Base-by-base conservation (phyloP, 1,139 yeast species). In the Yamadazyma membranifaciens region DNA sequence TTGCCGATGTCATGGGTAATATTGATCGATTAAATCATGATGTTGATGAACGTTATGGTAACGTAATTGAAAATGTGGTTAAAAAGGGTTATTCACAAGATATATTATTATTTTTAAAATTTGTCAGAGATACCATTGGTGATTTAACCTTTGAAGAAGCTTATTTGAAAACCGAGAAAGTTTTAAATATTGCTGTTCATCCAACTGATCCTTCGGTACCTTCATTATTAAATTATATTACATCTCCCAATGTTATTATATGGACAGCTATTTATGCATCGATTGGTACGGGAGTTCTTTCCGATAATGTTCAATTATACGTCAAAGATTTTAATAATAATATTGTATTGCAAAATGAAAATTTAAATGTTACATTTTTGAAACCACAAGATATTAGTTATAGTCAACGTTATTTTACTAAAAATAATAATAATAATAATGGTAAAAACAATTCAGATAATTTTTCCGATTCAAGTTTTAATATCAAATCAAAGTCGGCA, bases 111-210 rank as follows among this genome's bases (percentile, higher is more conserved):
- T 87, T 91, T 47, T 78, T 87, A 58, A 83, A 83, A 53, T 89
- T 83, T 58, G 96, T 88, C 2, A 65, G 84, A 42, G 80, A 78
- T 46, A 77, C 82, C n/a, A 76, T 91, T 20, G 96, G 94, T 0
- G 85, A 87, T 51, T 63, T 85, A 57, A 92, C 98, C 0, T 92
- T 92, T 62, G 96, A 88, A 60, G 98, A 92, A 59, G 96, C 98
- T 0, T 88, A 85, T 58, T 75, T 86, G 50, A 81, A 83, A 45
- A 88, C 97, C 0, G 88, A 89, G 34, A 80, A 88, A 50, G 81
- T 89, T 1, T 69, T 92, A 39, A 92, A 91, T 58, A 84, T 92
- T 37, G 87, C 94, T 1, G 94, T 92, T 3, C 95, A 95, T 41
- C 89, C 97, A 2, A 83, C 95, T 0, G 82, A 80, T 48, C 76